Evolutionary conservation across 176 grass and related monocot genomes (phyloP).

Genomic region (Juncus inflexus): DNA sequence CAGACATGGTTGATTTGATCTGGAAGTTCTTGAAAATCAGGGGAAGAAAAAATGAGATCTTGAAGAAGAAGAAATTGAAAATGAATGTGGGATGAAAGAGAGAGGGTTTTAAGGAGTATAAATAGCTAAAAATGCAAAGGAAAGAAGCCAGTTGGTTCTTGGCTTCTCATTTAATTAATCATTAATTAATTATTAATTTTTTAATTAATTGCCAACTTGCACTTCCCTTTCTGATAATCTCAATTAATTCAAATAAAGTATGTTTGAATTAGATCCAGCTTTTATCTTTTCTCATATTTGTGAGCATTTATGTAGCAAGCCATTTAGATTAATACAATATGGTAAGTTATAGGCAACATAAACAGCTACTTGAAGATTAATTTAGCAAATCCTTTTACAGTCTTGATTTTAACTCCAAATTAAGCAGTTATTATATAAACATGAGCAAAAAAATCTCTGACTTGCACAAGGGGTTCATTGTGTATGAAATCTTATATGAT

Average conservation of each 20-base stretch:
- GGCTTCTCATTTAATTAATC: slow-evolving; percentile 8
- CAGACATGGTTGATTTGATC: slow-evolving; percentile 28
- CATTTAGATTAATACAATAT: too few relatives aligned
- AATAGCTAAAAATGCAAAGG: slow-evolving; percentile 17
- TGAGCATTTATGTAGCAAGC: too few relatives aligned
- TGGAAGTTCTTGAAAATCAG: slow-evolving; percentile 11
- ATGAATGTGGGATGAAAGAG: not conserved
- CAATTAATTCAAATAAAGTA: slow-evolving; percentile 1
- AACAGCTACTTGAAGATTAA: too few relatives aligned
- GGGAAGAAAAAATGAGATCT: slow-evolving; percentile 4
- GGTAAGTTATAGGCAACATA: too few relatives aligned
- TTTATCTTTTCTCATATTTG: too few relatives aligned
- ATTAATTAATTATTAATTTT: slow-evolving; percentile 5
- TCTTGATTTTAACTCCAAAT: too few relatives aligned
- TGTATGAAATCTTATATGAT: too few relatives aligned
- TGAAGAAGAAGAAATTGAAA: slow-evolving; percentile 23
- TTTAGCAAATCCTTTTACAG: too few relatives aligned
- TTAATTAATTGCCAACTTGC: slow-evolving; percentile 14
- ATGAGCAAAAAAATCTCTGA: too few relatives aligned
- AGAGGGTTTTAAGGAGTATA: slow-evolving; percentile 9
- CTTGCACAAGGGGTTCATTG: too few relatives aligned
- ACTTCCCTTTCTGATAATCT: slow-evolving; percentile 1
- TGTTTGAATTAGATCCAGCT: not conserved
- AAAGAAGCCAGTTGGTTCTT: slow-evolving; percentile 2
- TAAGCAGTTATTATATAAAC: too few relatives aligned